phyloP scores from a whole-genome alignment of 257 asterid species.

The Haberlea rhodopensis region DNA sequence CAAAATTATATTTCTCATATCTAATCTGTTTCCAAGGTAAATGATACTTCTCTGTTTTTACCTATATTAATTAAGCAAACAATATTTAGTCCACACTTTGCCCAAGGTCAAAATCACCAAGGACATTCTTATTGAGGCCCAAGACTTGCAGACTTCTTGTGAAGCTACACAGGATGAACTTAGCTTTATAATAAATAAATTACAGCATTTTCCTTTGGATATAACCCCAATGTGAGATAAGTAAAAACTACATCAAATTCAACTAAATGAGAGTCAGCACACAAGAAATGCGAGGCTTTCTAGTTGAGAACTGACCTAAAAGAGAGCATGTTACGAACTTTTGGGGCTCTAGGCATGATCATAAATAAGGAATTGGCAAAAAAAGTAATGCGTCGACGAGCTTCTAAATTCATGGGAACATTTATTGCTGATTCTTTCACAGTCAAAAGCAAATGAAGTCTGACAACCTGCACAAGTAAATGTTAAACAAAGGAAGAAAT shows the following conservation, averaged over 20 bases:
- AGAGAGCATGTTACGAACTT: conserved; percentile 94
- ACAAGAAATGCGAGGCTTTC: conserved; percentile 20
- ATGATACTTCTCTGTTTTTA: neutral
- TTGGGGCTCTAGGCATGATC: conserved; percentile 95
- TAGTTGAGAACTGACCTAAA: conserved; percentile 67
- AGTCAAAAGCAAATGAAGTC: conserved; percentile 92
- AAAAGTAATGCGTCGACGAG: conserved; percentile 92
- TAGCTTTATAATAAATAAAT: neutral
- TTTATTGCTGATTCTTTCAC: conserved; percentile 96
- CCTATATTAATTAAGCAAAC: neutral
- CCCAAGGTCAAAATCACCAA: neutral
- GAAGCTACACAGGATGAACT: neutral
- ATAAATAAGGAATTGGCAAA: conserved; percentile 93
- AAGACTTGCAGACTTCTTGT: neutral
- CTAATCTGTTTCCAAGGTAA: neutral
- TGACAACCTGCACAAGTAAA: conserved; percentile 60
- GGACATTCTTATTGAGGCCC: neutral
- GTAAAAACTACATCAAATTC: conserved; percentile 20
- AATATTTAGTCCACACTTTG: neutral
- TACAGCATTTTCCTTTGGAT: neutral
- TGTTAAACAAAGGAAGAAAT: conserved; percentile 15
- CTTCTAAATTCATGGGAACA: conserved; percentile 91
- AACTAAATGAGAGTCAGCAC: conserved; percentile 25
- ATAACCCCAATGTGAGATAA: conserved; percentile 12
- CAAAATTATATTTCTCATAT: neutral